phyloP scores from a whole-genome alignment of 176 grass and related monocot genomes.

The Bolboschoenus planiculmis region DNA sequence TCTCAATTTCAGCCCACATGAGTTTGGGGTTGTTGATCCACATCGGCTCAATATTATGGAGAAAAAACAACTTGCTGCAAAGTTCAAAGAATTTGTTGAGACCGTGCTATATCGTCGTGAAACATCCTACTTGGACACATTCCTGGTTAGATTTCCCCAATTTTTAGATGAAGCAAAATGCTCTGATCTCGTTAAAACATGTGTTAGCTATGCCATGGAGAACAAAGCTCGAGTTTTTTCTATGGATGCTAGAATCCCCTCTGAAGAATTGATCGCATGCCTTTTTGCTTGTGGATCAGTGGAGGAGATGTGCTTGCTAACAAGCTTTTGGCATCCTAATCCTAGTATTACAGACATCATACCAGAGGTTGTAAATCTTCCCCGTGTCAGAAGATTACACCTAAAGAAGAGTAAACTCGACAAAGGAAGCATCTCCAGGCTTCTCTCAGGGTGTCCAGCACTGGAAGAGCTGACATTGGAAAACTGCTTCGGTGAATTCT shows the following conservation, averaged over 20 bases:
- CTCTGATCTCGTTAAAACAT: background rate
- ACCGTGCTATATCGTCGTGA: background rate
- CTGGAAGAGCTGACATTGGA: background rate
- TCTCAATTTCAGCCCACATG: background rate
- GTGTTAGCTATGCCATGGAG: background rate
- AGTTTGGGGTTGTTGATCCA: too few relatives aligned
- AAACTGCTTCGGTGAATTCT: background rate
- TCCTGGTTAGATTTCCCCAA: background rate
- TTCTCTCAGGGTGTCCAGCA: background rate
- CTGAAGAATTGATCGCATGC: background rate
- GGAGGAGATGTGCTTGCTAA: background rate
- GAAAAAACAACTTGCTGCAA: background rate
- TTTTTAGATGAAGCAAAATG: background rate
- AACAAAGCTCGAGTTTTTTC: background rate
- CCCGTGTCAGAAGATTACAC: background rate
- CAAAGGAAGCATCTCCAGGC: background rate
- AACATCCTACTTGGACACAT: background rate
- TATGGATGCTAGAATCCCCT: background rate
- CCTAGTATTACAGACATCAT: background rate
- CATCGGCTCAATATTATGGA: background rate
- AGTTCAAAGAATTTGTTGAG: background rate
- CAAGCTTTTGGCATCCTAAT: background rate
- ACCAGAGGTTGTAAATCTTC: background rate
- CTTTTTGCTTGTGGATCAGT: background rate
- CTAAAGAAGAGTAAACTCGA: background rate